phyloP scores from a whole-genome alignment of 2,329 filamentous ascomycete species.

The Verticillium klebahnii region DNA sequence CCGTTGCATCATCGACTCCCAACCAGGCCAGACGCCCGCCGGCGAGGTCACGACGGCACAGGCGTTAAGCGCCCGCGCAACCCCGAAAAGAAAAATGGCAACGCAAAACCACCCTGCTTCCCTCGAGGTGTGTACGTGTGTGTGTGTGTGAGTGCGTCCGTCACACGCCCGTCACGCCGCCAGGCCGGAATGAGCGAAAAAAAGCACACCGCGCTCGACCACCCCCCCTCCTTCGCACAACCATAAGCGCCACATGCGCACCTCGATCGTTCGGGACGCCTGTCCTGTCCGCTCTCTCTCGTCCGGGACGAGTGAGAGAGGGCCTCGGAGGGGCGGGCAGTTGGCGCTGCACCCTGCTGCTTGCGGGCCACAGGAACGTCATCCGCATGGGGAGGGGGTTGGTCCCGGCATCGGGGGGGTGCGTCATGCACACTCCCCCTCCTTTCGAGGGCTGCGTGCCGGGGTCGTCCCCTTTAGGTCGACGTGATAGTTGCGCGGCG shows the following conservation, averaged over 20 bases:
- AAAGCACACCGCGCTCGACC: too few relatives aligned
- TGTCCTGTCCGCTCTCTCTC: too few relatives aligned
- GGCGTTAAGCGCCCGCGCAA: neutral
- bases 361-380: neutral
- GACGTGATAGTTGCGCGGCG: neutral
- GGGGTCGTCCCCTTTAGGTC: neutral
- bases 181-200: neutral
- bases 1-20: neutral
- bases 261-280: too few relatives aligned
- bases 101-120: too few relatives aligned
- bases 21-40: neutral
- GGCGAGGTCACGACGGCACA: neutral
- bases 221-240: neutral
- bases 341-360: neutral
- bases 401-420: neutral
- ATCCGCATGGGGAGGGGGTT: neutral
- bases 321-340: neutral
- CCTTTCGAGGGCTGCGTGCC: neutral
- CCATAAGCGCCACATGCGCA: too few relatives aligned
- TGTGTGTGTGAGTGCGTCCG: too few relatives aligned
- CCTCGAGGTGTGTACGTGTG: too few relatives aligned
- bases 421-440: neutral
- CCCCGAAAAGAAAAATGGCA: neutral
- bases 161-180: neutral
- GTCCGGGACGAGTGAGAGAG: neutral